These are phyloP conservation scores for Elaphomyces granulatus DNA, from an alignment of 495 filamentous ascomycete genomes.

Conservation along the genomic window DNA sequence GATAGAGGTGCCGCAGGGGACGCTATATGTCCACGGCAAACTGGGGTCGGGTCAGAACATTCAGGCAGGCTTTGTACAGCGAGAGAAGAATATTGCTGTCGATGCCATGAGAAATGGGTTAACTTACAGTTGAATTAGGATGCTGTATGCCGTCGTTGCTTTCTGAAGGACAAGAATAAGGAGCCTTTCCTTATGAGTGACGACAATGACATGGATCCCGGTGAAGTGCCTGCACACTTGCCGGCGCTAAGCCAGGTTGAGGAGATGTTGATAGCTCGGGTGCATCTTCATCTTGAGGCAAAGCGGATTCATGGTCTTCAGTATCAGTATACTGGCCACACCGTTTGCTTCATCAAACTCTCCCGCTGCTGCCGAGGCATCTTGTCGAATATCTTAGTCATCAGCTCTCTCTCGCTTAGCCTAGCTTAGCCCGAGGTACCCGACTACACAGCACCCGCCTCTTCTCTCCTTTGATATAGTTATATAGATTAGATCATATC, in stretches of 20 bases:
- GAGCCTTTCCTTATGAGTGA: background rate
- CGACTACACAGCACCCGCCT: too few relatives aligned
- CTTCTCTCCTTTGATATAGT: too few relatives aligned
- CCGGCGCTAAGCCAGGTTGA: background rate
- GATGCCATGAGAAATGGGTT: background rate
- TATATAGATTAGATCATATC: too few relatives aligned
- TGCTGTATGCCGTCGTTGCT: background rate
- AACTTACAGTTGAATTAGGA: background rate
- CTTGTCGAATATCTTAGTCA: too few relatives aligned
- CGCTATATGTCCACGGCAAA: too few relatives aligned
- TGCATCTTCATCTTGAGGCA: background rate
- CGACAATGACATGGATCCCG: background rate
- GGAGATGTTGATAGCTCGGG: background rate
- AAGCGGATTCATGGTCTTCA: background rate
- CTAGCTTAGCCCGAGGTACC: too few relatives aligned
- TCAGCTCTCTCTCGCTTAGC: too few relatives aligned
- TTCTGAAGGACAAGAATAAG: background rate
- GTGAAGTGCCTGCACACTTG: background rate
- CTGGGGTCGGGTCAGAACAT: too few relatives aligned
- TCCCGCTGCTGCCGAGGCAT: too few relatives aligned
- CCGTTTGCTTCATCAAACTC: background rate
- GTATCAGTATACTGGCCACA: background rate
- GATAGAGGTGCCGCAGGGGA: too few relatives aligned
- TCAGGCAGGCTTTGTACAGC: too few relatives aligned
- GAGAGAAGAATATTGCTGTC: background rate